phyloP scores from a whole-genome alignment of 1,284 basidiomycete genomes.

The Omphalotus olearius region DNA sequence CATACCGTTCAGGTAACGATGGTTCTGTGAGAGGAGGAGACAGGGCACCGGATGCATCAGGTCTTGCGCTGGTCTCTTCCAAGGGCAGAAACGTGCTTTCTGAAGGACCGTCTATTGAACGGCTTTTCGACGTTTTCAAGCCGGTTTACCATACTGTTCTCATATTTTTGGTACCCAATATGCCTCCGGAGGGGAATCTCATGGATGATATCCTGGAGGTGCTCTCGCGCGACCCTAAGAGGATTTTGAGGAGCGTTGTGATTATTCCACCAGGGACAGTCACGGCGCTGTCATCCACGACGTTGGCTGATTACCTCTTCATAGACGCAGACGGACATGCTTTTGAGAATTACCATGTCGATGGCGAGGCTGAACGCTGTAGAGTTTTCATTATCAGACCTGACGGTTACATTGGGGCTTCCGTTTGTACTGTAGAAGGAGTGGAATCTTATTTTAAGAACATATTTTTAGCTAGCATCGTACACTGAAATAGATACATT shows the following conservation, averaged over 20 bases:
- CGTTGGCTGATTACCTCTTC: neutral
- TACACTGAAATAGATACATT: too few relatives aligned
- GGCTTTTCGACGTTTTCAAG: constrained; percentile 14
- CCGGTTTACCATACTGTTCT: constrained; percentile 12
- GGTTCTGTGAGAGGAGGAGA: constrained; percentile 24
- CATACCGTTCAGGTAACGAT: constrained; percentile 18
- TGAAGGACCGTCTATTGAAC: constrained; percentile 15
- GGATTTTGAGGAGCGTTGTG: neutral
- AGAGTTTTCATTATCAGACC: constrained; percentile 11
- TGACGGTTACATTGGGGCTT: constrained; percentile 22
- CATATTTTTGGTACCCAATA: constrained; percentile 5
- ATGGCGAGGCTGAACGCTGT: neutral
- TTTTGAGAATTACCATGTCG: constrained; percentile 1
- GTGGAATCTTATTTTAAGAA: constrained; percentile 15
- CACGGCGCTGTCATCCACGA: neutral
- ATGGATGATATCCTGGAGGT: neutral
- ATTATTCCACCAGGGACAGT: neutral
- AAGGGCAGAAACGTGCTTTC: constrained; percentile 8
- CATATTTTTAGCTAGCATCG: constrained; percentile 6
- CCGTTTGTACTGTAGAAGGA: constrained; percentile 3
- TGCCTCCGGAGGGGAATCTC: neutral
- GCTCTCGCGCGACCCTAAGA: neutral
- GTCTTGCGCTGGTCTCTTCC: constrained; percentile 15
- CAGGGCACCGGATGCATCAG: constrained; percentile 28
- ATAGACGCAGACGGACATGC: constrained; percentile 9